A percentile compares a stretch with the other conserved stretches of the same genome.
These are phyloP conservation scores for Monosporascus sp. DNA, from an alignment of 2,329 filamentous ascomycete genomes.

Conservation along the genomic window DNA sequence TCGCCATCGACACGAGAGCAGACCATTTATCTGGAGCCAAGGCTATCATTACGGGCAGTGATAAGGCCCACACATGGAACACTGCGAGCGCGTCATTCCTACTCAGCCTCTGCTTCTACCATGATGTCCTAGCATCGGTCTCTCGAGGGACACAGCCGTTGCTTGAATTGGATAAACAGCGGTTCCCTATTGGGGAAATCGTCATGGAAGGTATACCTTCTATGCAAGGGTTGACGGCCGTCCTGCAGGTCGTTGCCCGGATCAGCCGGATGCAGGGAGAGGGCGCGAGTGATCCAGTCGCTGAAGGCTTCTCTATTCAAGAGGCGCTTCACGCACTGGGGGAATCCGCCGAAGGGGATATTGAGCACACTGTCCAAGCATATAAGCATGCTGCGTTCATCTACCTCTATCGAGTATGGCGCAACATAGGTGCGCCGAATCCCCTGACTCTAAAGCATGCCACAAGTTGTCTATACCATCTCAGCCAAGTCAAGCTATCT, in stretches of 20 bases:
- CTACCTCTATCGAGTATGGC: conserved; percentile 26
- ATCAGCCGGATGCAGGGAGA: conserved; percentile 21
- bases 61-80: conserved; percentile 7
- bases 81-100: conserved; percentile 22
- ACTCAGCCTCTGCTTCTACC: conserved; percentile 24
- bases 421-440: conserved; percentile 16
- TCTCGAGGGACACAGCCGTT: conserved; percentile 20
- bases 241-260: conserved; percentile 16
- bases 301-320: conserved; percentile 9
- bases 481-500: conserved; percentile 17
- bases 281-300: conserved; percentile 4
- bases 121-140: conserved; percentile 26
- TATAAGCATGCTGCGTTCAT: conserved; percentile 27
- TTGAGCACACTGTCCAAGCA: conserved; percentile 22
- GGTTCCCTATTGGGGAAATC: conserved; percentile 7
- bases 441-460: conserved; percentile 16
- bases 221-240: conserved; percentile 14
- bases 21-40: conserved; percentile 27
- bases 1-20: conserved; percentile 21
- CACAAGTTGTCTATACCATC: conserved; percentile 19
- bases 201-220: conserved; percentile 11
- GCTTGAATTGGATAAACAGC: conserved; percentile 13
- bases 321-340: conserved; percentile 7
- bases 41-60: conserved; percentile 21
- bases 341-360: conserved; percentile 6